Evolutionary conservation across 768 basidiomycete genomes (phyloP).

Genomic region (Termitomyces sp.): DNA sequence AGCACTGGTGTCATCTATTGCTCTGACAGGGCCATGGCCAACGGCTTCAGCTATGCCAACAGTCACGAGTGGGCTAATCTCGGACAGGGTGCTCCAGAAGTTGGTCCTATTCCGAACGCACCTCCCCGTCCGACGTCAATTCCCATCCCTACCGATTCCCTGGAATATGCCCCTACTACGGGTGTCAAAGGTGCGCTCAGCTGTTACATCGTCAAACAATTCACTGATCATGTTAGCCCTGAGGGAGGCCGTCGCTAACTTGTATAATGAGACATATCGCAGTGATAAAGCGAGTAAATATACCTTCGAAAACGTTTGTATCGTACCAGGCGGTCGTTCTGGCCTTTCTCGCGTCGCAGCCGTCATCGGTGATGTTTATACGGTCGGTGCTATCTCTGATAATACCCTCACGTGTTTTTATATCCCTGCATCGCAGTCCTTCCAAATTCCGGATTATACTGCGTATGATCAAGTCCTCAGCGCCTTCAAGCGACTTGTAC

Average conservation of each 20-base stretch:
- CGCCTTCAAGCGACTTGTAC: slow-evolving; percentile 86
- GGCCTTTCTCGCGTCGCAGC: slow-evolving; percentile 90
- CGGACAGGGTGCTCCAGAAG: slow-evolving; percentile 92
- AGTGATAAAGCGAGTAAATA: slow-evolving; percentile 80
- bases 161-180: slow-evolving; percentile 92
- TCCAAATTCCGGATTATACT: slow-evolving; percentile 91
- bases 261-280: slow-evolving; percentile 89
- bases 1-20: slow-evolving; percentile 75
- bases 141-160: slow-evolving; percentile 61
- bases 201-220: neutral
- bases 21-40: slow-evolving; percentile 92
- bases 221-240: slow-evolving; percentile 42
- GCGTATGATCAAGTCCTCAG: slow-evolving; percentile 82
- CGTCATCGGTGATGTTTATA: slow-evolving; percentile 87
- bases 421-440: slow-evolving; percentile 46
- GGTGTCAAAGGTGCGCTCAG: slow-evolving; percentile 68
- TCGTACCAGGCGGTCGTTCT: slow-evolving; percentile 91
- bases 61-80: slow-evolving; percentile 85
- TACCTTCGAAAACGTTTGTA: slow-evolving; percentile 90
- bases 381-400: slow-evolving; percentile 37
- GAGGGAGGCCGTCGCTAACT: slow-evolving; percentile 82
- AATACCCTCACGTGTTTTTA: neutral
- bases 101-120: slow-evolving; percentile 78
- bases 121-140: slow-evolving; percentile 63
- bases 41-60: slow-evolving; percentile 80